Conservation (phyloP, 2,329 filamentous ascomycete species). For the Aspergillus ochraceus region DNA sequence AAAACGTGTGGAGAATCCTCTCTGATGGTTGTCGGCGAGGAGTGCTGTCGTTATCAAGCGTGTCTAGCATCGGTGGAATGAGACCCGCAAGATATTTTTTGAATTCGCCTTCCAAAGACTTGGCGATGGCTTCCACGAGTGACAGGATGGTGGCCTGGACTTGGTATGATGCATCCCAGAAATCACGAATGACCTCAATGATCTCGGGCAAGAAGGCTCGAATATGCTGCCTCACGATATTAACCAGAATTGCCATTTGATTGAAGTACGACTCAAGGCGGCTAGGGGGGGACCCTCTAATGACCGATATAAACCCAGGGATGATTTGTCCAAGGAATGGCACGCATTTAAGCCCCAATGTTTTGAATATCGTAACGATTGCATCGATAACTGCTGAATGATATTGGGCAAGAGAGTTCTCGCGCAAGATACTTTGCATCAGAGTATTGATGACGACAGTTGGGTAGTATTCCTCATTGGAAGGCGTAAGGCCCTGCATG, state of each 20-base stretch:
- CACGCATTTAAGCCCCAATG: constrained; percentile 91
- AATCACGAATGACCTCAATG: constrained; percentile 81
- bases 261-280: constrained; percentile 96
- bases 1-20: constrained; percentile 87
- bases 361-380: constrained; percentile 98
- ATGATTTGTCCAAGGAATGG: constrained; percentile 92
- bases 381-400: constrained; percentile 94
- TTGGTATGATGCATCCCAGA: constrained; percentile 78
- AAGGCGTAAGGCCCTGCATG: constrained; percentile 95
- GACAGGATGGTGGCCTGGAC: constrained; percentile 89
- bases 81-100: constrained; percentile 90
- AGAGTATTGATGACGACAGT: constrained; percentile 97
- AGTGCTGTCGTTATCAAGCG: constrained; percentile 81
- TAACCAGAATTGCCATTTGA: constrained; percentile 87
- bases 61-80: constrained; percentile 89
- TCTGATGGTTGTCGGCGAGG: constrained; percentile 79
- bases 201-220: constrained; percentile 86
- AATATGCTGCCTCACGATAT: constrained; percentile 95
- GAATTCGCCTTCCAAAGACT: constrained; percentile 94
- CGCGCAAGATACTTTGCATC: constrained; percentile 80
- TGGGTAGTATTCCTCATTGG: constrained; percentile 97
- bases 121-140: constrained; percentile 89
- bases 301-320: constrained; percentile 87
- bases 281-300: constrained; percentile 73
- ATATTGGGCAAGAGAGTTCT: constrained; percentile 83